Base-by-base conservation (phyloP, 805 yeast genomes). In the Ogataea allantospora region DNA sequence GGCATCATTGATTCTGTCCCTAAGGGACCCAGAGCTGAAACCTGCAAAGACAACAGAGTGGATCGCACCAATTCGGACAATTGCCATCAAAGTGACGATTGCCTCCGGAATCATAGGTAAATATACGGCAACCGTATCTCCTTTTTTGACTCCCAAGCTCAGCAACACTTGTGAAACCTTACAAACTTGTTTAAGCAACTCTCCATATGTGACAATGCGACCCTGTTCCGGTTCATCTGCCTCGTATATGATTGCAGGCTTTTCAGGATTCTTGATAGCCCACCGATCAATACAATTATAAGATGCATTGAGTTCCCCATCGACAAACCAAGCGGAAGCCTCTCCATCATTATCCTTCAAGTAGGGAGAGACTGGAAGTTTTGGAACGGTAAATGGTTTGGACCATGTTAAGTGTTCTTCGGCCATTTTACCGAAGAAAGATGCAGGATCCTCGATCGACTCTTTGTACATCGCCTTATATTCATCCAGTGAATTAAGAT, bases 31-130 rank as follows among this genome's bases (percentile, higher is more conserved):
- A 26, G 87, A 73, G 7, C 84, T 77, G 63, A 85, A 85, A 5
- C 95, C 95, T 19, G 95, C 95, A 67, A 85, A 85, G 21, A 85
- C 82, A 24, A 84, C 93, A 2, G 91, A 82, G 62, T 85, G 95
- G 43, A 84, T 68, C 10, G 95, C 95, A 53, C 95, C 95, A 46
- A 85, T 68, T 63, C 95, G 73, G 27, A 77, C 75, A 55, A 84
- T 82, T 17, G 95, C 95, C 63, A 85, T 65, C 68, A 85, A 64
- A 18, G 93, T 77, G 40, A 82, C 68, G 35, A 85, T 65, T 26
- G 93, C 89, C 58, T 83, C 86, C 30, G 89, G 83, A 47, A 80
- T 81, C 93, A 84, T 85, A 53, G 95, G 95, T 68, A 85, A 69
- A 60, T 85, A 85, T 36, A 85, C 84, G 16, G 93, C 93, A 40